Conservation (phyloP, 306 rosid species). For the Myrica gale region DNA sequence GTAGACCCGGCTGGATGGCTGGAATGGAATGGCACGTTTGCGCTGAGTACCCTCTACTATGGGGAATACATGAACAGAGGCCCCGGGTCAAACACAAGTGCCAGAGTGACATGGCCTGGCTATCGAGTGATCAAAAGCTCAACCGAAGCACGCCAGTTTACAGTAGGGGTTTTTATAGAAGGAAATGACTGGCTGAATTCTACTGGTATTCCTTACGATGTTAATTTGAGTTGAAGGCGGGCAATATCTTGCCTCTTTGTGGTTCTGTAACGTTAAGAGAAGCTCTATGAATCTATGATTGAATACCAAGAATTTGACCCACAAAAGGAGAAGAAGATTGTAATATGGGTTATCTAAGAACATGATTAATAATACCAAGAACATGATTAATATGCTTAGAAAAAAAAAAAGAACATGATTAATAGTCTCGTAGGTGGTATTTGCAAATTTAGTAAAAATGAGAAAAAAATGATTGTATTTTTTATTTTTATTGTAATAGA, state of each 20-base stretch:
- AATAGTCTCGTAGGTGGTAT: too few relatives aligned
- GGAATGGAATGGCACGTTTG: conserved; percentile 76
- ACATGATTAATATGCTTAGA: too few relatives aligned
- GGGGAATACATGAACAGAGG: conserved; percentile 72
- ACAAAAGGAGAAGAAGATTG: too few relatives aligned
- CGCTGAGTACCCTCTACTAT: conserved; percentile 63
- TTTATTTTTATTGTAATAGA: too few relatives aligned
- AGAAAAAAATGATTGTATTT: too few relatives aligned
- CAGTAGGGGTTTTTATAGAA: conserved; percentile 54
- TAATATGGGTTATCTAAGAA: too few relatives aligned
- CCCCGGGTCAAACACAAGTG: conserved; percentile 62
- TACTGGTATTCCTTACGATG: conserved; percentile 52
- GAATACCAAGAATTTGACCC: not conserved
- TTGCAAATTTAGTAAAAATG: too few relatives aligned
- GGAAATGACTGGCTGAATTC: conserved; percentile 64
- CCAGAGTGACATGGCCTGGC: conserved; percentile 77
- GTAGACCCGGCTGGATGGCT: conserved; percentile 71
- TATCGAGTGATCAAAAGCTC: conserved; percentile 57
- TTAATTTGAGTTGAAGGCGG: conserved; percentile 34
- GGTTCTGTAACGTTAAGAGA: not conserved
- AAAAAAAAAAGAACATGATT: too few relatives aligned
- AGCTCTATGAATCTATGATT: not conserved
- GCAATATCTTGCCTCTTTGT: not conserved
- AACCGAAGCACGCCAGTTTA: conserved; percentile 60
- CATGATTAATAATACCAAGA: too few relatives aligned